Conservation (phyloP, 345 rosid species). For the Euphorbia pulcherrima region DNA sequence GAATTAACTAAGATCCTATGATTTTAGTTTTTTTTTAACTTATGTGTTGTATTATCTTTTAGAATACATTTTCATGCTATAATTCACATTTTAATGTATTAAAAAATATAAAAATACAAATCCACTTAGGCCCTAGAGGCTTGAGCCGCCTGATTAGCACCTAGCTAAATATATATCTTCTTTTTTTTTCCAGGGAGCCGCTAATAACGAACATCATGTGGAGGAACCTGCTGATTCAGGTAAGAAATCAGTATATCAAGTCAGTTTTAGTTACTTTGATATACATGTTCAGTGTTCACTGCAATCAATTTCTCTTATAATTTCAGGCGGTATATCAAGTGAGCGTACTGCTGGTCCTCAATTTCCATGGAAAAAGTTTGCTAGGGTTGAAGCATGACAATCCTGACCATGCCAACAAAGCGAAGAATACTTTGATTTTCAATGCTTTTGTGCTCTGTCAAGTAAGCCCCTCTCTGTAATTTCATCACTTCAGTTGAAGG, state of each 20-base stretch:
- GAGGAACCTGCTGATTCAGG: slow-evolving; percentile 37
- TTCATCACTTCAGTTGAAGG: background rate
- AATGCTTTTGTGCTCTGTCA: slow-evolving; percentile 38
- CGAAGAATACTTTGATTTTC: slow-evolving; percentile 35
- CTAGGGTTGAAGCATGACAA: slow-evolving; percentile 16
- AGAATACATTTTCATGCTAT: too few species aligned
- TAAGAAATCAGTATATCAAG: background rate
- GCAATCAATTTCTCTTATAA: background rate
- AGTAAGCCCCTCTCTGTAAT: slow-evolving; percentile 7
- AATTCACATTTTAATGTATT: too few species aligned
- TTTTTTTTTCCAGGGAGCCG: slow-evolving; percentile 25
- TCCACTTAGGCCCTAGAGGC: too few species aligned
- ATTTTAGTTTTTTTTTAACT: too few species aligned
- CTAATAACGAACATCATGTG: slow-evolving; percentile 36
- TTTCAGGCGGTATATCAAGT: slow-evolving; percentile 34
- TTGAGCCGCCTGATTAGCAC: too few species aligned
- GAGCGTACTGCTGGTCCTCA: slow-evolving; percentile 26
- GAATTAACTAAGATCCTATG: too few species aligned
- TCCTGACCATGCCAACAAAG: slow-evolving; percentile 20
- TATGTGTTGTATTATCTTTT: too few species aligned
- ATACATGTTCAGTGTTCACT: background rate
- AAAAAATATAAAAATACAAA: too few species aligned
- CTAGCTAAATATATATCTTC: background rate
- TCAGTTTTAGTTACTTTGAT: background rate
- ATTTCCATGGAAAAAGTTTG: slow-evolving; percentile 28